Percentiles rank a stretch among this genome's conserved stretches.
Evolutionary conservation across 2,329 filamentous ascomycete species (phyloP).

Genomic region (Podosphaera fusca): DNA sequence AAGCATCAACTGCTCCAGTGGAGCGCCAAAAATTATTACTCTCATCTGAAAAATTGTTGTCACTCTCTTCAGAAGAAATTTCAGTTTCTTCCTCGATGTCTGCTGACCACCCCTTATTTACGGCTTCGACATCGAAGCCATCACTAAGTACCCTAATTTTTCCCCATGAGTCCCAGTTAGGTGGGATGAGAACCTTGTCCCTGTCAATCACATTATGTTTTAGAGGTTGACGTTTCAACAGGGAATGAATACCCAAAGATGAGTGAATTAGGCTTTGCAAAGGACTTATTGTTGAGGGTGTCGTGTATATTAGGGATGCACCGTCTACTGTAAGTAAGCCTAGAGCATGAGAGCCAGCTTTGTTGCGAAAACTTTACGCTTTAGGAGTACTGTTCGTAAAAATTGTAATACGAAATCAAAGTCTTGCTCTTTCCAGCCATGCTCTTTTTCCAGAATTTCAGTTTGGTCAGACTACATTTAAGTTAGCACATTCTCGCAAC

Average conservation of each 20-base stretch:
- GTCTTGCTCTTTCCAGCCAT: conserved; percentile 85
- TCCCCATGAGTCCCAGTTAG: conserved; percentile 97
- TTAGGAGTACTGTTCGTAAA: conserved; percentile 67
- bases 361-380: conserved; percentile 28
- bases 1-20: conserved; percentile 44
- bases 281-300: conserved; percentile 51
- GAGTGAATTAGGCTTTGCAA: conserved; percentile 65
- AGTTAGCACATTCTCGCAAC: not conserved
- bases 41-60: conserved; percentile 3
- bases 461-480: conserved; percentile 19
- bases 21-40: conserved; percentile 9
- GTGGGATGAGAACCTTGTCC: conserved; percentile 81
- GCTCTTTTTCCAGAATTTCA: conserved; percentile 68
- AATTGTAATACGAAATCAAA: conserved; percentile 94
- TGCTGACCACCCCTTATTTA: conserved; percentile 67
- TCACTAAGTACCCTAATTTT: conserved; percentile 86
- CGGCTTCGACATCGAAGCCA: conserved; percentile 71
- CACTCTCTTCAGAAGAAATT: conserved; percentile 13
- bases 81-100: conserved; percentile 44
- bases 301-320: conserved; percentile 66
- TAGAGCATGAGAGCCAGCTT: conserved; percentile 1
- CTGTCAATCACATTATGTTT: conserved; percentile 84
- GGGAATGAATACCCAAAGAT: conserved; percentile 63
- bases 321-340: conserved; percentile 31
- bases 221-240: conserved; percentile 53